Base-by-base conservation (phyloP, 2,329 filamentous ascomycete species). In the Ophiosphaerella herpotricha region DNA sequence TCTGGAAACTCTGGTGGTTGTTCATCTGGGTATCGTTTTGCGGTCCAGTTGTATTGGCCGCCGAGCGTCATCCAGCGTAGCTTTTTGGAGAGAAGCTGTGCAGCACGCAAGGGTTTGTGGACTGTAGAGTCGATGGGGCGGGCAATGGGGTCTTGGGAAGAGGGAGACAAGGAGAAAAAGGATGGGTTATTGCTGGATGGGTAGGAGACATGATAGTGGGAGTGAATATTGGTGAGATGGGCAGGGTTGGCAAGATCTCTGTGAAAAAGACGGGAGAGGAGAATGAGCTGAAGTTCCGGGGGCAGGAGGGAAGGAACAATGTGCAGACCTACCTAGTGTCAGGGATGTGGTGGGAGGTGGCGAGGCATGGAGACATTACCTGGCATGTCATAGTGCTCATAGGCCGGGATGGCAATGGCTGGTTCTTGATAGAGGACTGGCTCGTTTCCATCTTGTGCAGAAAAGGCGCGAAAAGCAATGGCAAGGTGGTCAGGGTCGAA, bases 21-120 rank as follows among this genome's bases (percentile, higher is more conserved):
- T n/a, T 81, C 79, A 8, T 78, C 71, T 0, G 92, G 91, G 67
- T 97, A 97, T 11, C 84, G 77, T 59, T 96, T 92, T 48, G 85
- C 83, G 0, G 91, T 95, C 94, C 93, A 97, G 76, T 97, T 90
- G 72, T 97, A 97, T 72, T 97, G 94, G 0, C 91, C 93, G 42
- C 94, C 94, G 2, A 99, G 82, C 0, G 93, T 97, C 36, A 95
- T 84, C 94, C 94, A 99, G 60, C 93, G 90, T 21, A 97, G 82
- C 54, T 90, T 92, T 55, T 87, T 88, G 49, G 86, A 83, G 37
- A 97, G 79, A 26, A 93, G 84, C 64, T 87, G 86, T 41, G 82
- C 78, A 45, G 89, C 78, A 2, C 83, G 81, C 8, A 97, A 77
- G 2, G 90, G 81, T 53, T 87, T 89, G 74, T 97, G 92, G n/a